Percentiles rank a stretch among this genome's conserved stretches.
Evolutionary conservation across 2,329 filamentous ascomycete genomes (phyloP).

Genomic region (Gliomastix tumulicola): DNA sequence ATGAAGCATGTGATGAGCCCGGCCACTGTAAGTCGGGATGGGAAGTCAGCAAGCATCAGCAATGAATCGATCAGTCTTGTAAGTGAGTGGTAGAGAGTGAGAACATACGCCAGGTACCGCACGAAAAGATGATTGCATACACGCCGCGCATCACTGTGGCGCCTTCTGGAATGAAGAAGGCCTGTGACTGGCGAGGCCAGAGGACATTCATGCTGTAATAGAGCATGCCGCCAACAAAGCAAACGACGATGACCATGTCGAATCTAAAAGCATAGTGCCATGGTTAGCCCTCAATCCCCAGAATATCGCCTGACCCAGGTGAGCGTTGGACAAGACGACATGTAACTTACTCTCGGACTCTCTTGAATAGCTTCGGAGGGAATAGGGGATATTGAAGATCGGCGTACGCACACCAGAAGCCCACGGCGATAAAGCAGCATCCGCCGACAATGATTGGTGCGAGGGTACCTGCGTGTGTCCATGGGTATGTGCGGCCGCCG

Average conservation of each 20-base stretch:
- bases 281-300: background rate
- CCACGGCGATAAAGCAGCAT: slow-evolving; percentile 17
- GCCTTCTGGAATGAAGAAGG: slow-evolving; percentile 13
- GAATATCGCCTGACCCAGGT: background rate
- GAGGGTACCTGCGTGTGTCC: slow-evolving; percentile 15
- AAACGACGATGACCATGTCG: slow-evolving; percentile 19
- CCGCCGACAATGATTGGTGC: slow-evolving; percentile 20
- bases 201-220: slow-evolving; percentile 21
- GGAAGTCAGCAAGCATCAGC: background rate
- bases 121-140: slow-evolving; percentile 18
- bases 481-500: slow-evolving; percentile 18
- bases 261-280: no score
- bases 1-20: slow-evolving; percentile 18
- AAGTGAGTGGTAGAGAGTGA: background rate
- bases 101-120: slow-evolving; percentile 16
- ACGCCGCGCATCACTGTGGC: slow-evolving; percentile 15
- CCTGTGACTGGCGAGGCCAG: slow-evolving; percentile 18
- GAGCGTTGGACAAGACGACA: background rate
- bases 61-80: background rate
- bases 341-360: slow-evolving; percentile 13
- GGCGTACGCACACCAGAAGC: slow-evolving; percentile 17
- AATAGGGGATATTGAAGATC: slow-evolving; percentile 18
- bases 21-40: slow-evolving; percentile 10
- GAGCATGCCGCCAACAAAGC: slow-evolving; percentile 21
- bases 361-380: slow-evolving; percentile 18